Percentiles rank a stretch among this genome's conserved stretches.
These are phyloP conservation scores for Sarocladium strictum DNA, from an alignment of 2,329 filamentous ascomycete species.

Conservation along the genomic window DNA sequence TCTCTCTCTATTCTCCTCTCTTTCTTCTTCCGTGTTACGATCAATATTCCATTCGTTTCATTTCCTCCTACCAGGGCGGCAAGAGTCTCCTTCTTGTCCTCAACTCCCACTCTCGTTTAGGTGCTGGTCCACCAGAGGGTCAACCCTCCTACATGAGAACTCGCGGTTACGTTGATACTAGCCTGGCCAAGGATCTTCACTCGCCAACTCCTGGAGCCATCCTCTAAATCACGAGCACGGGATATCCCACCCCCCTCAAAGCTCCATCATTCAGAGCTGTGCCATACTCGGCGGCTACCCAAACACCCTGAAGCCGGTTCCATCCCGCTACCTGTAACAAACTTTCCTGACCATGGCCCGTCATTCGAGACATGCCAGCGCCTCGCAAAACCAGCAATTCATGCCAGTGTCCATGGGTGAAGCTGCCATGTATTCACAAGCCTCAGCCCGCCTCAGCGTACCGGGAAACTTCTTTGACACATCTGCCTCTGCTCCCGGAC, in stretches of 20 bases:
- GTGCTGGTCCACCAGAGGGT: constrained; percentile 4
- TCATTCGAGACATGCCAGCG: constrained; percentile 9
- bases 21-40: constrained; percentile 1
- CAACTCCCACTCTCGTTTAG: constrained; percentile 2
- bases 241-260: too few relatives aligned
- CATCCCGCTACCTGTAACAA: not conserved
- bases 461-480: constrained; percentile 33
- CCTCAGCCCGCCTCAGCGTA: constrained; percentile 18
- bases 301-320: not conserved
- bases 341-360: constrained; percentile 7
- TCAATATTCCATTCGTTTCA: not conserved
- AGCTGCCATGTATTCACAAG: constrained; percentile 33
- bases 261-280: not conserved
- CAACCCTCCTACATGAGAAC: constrained; percentile 8
- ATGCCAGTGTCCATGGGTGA: constrained; percentile 28
- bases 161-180: constrained; percentile 11
- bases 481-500: constrained; percentile 22
- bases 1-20: constrained; percentile 7
- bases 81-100: constrained; percentile 10
- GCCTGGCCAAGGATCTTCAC: not conserved
- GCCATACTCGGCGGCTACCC: constrained; percentile 4
- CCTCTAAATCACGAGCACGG: too few relatives aligned
- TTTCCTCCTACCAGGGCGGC: constrained; percentile 5
- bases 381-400: constrained; percentile 23
- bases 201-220: too few relatives aligned